A percentile compares a stretch with the other conserved stretches of the same genome.
phyloP scores from a whole-genome alignment of 805 yeast genomes.

The Huiozyma naganishii region DNA sequence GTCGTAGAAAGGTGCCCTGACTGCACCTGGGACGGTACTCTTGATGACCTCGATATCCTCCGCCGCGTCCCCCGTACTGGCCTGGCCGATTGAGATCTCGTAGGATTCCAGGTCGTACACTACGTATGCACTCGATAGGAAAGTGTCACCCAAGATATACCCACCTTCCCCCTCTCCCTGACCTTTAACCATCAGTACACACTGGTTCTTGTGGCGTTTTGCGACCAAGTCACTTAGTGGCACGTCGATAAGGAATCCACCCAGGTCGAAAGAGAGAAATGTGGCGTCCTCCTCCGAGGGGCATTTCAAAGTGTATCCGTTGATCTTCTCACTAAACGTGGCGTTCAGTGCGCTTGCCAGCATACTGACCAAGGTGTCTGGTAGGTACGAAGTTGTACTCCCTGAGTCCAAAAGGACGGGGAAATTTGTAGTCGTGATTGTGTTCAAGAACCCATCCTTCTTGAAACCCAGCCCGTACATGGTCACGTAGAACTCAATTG shows the following conservation, averaged over 20 bases:
- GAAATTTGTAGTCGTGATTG: conserved; percentile 18
- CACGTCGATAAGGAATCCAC: conserved; percentile 44
- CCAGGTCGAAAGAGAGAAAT: conserved; percentile 40
- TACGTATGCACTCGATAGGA: conserved; percentile 48
- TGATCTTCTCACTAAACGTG: conserved; percentile 35
- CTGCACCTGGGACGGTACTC: conserved; percentile 38
- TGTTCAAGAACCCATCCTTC: conserved; percentile 17
- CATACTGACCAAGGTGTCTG: conserved; percentile 22
- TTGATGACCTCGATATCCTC: conserved; percentile 38
- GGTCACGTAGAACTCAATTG: conserved; percentile 20
- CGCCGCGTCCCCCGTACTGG: conserved; percentile 15
- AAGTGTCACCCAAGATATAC: conserved; percentile 44
- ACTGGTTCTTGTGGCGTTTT: conserved; percentile 15
- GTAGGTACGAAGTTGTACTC: conserved; percentile 41
- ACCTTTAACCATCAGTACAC: conserved; percentile 34
- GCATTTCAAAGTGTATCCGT: conserved; percentile 40
- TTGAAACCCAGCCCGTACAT: conserved; percentile 24
- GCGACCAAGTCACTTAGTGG: conserved; percentile 32
- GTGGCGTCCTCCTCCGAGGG: conserved; percentile 21
- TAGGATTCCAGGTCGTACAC: conserved; percentile 54
- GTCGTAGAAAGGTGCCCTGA: conserved; percentile 34
- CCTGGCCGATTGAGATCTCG: conserved; percentile 48
- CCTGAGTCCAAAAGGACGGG: conserved; percentile 46
- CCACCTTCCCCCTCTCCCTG: conserved; percentile 14
- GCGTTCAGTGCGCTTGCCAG: conserved; percentile 34